A percentile compares a stretch with the other conserved stretches of the same genome.
These are phyloP conservation scores for Lichtheimia ramosa DNA, from an alignment of 371 early-diverging fungal genomes.

Conservation along the genomic window DNA sequence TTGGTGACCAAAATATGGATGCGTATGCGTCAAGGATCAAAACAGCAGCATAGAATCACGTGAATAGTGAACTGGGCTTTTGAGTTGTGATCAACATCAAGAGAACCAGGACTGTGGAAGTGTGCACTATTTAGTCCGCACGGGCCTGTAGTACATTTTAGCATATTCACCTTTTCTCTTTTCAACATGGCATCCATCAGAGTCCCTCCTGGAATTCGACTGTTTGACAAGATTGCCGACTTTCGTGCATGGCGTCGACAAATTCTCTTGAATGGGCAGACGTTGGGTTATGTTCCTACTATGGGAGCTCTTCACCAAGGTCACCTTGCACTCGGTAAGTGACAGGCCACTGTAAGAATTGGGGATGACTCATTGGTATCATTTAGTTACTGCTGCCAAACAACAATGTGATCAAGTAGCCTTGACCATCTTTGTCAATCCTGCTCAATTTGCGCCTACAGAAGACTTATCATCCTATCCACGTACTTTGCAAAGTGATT, in stretches of 20 bases:
- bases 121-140: too few species aligned
- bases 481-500: slow-evolving; percentile 76
- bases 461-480: slow-evolving; percentile 94
- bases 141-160: too few species aligned
- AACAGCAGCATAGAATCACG: too few species aligned
- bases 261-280: slow-evolving; percentile 45
- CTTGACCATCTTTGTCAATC: slow-evolving; percentile 94
- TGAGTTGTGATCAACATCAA: too few species aligned
- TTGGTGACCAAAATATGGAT: too few species aligned
- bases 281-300: slow-evolving; percentile 79
- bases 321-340: slow-evolving; percentile 74
- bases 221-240: slow-evolving; percentile 63
- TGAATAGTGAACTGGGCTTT: too few species aligned
- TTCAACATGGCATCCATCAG: slow-evolving; percentile 17
- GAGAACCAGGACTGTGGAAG: too few species aligned
- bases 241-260: slow-evolving; percentile 67
- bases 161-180: too few species aligned
- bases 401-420: slow-evolving; percentile 70
- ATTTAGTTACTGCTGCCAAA: slow-evolving; percentile 58
- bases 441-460: slow-evolving; percentile 95
- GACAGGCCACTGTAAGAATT: too few species aligned
- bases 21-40: too few species aligned
- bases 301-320: slow-evolving; percentile 95
- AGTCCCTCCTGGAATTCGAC: slow-evolving; percentile 52
- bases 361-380: too few species aligned